Evolutionary conservation across 257 asterid species (phyloP).

Genomic region (Hygrophila difformis): DNA sequence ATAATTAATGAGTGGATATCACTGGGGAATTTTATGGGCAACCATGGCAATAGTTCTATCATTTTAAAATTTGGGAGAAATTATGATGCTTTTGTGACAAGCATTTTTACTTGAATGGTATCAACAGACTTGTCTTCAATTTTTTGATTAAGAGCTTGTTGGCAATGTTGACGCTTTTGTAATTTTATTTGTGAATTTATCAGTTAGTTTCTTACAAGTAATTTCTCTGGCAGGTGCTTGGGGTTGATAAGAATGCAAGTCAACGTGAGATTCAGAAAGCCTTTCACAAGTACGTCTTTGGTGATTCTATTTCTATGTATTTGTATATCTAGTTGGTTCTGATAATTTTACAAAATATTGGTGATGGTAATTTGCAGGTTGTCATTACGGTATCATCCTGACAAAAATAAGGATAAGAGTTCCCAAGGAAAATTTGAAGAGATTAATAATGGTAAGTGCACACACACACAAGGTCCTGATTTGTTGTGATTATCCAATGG

Average conservation of each 20-base stretch:
- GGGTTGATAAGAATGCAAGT: constrained; percentile 71
- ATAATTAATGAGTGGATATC: too few species aligned
- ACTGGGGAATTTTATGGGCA: too few species aligned
- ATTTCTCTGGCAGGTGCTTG: constrained; percentile 56
- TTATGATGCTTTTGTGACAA: too few species aligned
- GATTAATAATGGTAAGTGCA: constrained; percentile 92
- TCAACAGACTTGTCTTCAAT: neutral
- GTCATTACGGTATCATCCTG: constrained; percentile 94
- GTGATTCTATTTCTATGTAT: neutral
- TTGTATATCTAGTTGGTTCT: neutral
- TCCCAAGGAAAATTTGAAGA: constrained; percentile 92
- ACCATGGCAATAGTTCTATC: too few species aligned
- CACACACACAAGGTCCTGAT: too few species aligned
- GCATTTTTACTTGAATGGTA: neutral
- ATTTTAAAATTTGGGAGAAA: too few species aligned
- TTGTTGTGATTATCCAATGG: too few species aligned
- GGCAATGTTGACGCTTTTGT: too few species aligned
- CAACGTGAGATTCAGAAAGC: constrained; percentile 94
- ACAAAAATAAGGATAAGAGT: constrained; percentile 86
- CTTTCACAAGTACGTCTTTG: constrained; percentile 73
- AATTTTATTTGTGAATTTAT: too few species aligned
- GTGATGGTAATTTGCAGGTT: constrained; percentile 38
- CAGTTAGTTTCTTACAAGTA: constrained; percentile 2
- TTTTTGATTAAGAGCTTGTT: neutral
- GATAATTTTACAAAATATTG: constrained; percentile 2